Evolutionary conservation across 2,329 filamentous ascomycete species (phyloP), one percentile per base, ranked within the genome.

Genomic region (Fusarium annulatum): DNA sequence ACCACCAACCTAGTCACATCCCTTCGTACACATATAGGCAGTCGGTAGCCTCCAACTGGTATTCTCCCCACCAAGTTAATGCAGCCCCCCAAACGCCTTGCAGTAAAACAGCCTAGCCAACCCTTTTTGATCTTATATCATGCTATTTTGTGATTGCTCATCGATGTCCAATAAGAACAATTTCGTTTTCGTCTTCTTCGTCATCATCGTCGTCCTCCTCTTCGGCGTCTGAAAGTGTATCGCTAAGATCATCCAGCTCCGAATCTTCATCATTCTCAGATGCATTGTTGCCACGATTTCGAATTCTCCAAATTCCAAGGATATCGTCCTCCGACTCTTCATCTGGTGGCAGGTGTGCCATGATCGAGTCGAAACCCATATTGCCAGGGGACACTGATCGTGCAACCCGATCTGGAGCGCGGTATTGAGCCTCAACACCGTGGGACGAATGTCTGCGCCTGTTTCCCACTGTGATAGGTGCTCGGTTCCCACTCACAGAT

Each of bases 261-360:
- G 83, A 82, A 3, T 87, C 86, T 26, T 86, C 86, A 5, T 87
- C 86, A 11, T 86, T 85, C 12, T 80, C 83, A 7, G 84, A 84
- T n/a, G 83, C 84, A 26, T 88, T 86, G 5, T 86, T 85, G 26
- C 83, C 82, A 4, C 85, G 84, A 10, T 84, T 84, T 18, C 83
- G 81, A 15, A 80, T 84, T 51, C 78, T 85, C 88, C 89, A 91
- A 56, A 92, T 86, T 36, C 87, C 86, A 36, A 91, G 77, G 64
- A 91, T 87, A 62, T 90, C 89, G 14, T 86, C 85, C 23, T 88
- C 86, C 1, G 87, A 87, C 21, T 89, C 87, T 14, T 83, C 82
- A 16, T 85, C 80, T 12, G 78, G 77, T n/a, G 79, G 64, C 2
- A 78, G 64, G 34, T 78, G 73, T 21, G 77, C 64, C 49, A 78